phyloP scores from a whole-genome alignment of 208 protist species.

The Acanthamoeba royreba region DNA sequence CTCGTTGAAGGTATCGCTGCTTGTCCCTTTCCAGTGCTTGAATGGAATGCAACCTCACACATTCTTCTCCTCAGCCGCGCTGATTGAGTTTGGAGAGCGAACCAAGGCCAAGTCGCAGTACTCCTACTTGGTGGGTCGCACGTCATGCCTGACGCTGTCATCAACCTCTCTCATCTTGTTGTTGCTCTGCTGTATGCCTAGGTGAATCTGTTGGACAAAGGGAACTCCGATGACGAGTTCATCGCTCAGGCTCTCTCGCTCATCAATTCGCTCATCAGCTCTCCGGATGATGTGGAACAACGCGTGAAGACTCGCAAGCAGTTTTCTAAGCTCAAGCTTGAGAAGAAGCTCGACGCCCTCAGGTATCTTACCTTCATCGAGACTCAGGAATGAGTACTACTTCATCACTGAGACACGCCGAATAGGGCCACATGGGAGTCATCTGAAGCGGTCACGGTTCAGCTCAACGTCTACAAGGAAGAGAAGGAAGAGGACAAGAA shows the following conservation, averaged over 20 bases:
- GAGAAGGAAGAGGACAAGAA: slow-evolving; percentile 5
- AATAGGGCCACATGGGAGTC: not conserved
- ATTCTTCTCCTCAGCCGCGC: not conserved
- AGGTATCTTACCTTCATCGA: too few species aligned
- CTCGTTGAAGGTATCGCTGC: not conserved
- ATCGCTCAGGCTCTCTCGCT: not conserved
- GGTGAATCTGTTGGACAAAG: not conserved
- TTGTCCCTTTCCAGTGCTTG: not conserved
- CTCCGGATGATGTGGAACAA: not conserved
- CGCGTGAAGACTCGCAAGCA: not conserved
- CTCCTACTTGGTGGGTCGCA: not conserved
- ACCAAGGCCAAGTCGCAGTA: not conserved
- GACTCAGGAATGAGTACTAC: not conserved
- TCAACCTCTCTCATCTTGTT: not conserved
- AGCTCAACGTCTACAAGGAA: not conserved
- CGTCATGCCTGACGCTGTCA: not conserved
- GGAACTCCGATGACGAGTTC: not conserved
- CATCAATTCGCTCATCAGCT: slow-evolving; percentile 13
- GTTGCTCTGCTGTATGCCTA: not conserved
- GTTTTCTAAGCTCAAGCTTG: not conserved
- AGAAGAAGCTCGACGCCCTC: not conserved
- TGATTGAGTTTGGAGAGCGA: not conserved
- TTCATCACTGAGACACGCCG: not conserved
- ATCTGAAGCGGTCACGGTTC: not conserved
- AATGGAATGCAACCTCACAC: too few species aligned